Percentiles rank a stretch among this genome's conserved stretches.
Evolutionary conservation across 768 basidiomycete genomes (phyloP).

Genomic region (Podaxis mareebaensis): DNA sequence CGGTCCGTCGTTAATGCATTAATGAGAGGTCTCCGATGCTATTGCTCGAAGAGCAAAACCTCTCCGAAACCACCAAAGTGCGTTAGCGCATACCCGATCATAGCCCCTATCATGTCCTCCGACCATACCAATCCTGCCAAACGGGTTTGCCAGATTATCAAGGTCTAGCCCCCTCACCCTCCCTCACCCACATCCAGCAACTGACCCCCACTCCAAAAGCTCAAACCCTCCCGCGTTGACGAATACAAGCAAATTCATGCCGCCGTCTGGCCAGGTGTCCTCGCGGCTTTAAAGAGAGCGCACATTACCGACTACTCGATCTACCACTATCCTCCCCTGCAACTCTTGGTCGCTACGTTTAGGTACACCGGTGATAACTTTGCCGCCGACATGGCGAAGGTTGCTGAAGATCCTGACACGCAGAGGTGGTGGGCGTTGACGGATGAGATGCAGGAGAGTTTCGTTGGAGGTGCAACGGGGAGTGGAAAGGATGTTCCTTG

Average conservation of each 20-base stretch:
- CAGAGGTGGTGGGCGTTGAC: conserved; percentile 77
- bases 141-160: conserved; percentile 74
- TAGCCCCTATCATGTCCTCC: conserved; percentile 6
- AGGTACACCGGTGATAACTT: conserved; percentile 72
- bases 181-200: neutral
- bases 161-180: conserved; percentile 37
- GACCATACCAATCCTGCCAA: conserved; percentile 29
- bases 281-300: conserved; percentile 58
- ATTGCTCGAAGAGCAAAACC: too few species aligned
- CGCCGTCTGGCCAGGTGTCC: conserved; percentile 68
- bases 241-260: conserved; percentile 63
- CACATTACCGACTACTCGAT: conserved; percentile 80
- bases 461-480: conserved; percentile 67
- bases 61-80: neutral
- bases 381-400: conserved; percentile 61
- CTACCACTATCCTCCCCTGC: conserved; percentile 60
- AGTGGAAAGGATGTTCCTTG: conserved; percentile 70
- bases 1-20: neutral
- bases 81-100: neutral
- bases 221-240: conserved; percentile 50
- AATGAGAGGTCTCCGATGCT: neutral
- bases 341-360: conserved; percentile 77
- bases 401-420: conserved; percentile 70
- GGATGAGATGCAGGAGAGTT: conserved; percentile 77
- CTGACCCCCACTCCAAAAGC: conserved; percentile 31